Evolutionary conservation across 805 yeast genomes (phyloP), one percentile per base, ranked within the genome.

Genomic region (Metschnikowia matae): DNA sequence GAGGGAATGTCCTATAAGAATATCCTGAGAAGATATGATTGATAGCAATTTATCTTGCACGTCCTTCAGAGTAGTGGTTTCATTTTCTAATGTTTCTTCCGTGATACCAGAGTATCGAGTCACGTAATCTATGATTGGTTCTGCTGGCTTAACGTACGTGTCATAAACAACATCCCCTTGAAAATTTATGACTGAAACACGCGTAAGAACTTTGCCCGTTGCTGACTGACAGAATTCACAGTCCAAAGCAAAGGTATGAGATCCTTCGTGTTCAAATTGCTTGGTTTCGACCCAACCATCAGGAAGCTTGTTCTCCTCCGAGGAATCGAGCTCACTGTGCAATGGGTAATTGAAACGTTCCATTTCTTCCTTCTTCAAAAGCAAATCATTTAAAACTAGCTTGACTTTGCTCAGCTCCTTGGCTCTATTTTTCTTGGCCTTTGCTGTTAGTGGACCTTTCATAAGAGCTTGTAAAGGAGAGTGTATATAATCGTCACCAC

Each of bases 81-180:
- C 92, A 41, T 72, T 76, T 14, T 64, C 59, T 6, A 94, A 71
- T 59, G 75, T 68, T 50, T 85, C 91, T 48, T 78, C 81, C 0
- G 97, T 88, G 44, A 92, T 89, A 0, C 99, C 99, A 31, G 96
- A 89, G 61, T 81, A 92, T 58, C 73, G 70, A 0, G 98, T 94
- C 29, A 87, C 69, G 64, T 92, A 94, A 66, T 92, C 95, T 0
- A 77, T 78, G 48, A 92, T 89, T 23, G 77, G 80, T 20, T 78
- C 86, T 0, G 71, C 73, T 0, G 99, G 99, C 63, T 86, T 82
- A 2, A 94, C 97, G 20, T 82, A 75, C 54, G 82, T 78, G 62
- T 91, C 96, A 52, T 85, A 67, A 0, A 92, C 64, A 0, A 84
- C 78, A 4, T 79, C 75, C 15, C 77, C 79, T 46, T 81, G 75